Evolutionary conservation across 345 rosid genomes (phyloP).

Genomic region (Acer saccharum): DNA sequence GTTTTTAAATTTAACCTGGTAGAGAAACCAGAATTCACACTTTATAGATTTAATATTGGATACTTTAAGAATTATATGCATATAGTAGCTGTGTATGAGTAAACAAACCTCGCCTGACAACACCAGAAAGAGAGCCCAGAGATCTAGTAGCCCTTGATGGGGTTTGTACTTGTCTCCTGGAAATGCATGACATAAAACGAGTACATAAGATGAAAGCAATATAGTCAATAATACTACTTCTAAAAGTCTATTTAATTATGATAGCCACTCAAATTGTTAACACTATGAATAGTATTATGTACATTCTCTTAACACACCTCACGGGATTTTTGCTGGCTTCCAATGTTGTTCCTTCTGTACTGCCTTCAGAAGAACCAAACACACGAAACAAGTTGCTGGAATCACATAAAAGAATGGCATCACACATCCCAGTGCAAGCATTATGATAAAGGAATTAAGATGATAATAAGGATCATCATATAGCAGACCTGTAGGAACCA

Average conservation of each 20-base stretch:
- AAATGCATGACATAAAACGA: conserved; percentile 19
- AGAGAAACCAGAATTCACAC: not conserved
- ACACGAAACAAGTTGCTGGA: conserved; percentile 71
- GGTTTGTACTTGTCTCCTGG: conserved; percentile 52
- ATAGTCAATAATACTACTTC: not conserved
- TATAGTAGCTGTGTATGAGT: not conserved
- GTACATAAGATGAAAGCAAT: not conserved
- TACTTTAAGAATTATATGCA: not conserved
- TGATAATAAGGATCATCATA: conserved; percentile 2
- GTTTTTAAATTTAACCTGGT: not conserved
- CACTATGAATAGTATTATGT: not conserved
- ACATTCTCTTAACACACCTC: conserved; percentile 41
- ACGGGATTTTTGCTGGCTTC: conserved; percentile 73
- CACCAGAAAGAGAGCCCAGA: conserved; percentile 48
- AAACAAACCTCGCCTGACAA: conserved; percentile 54
- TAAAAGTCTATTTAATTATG: conserved; percentile 3
- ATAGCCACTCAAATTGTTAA: conserved; percentile 8
- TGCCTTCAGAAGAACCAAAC: conserved; percentile 60
- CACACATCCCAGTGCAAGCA: conserved; percentile 5
- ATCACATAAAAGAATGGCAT: conserved; percentile 16
- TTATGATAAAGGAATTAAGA: conserved; percentile 4
- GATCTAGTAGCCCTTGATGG: conserved; percentile 60
- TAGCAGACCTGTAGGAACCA: conserved; percentile 68
- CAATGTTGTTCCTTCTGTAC: conserved; percentile 53
- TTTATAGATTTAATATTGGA: not conserved